Conservation (phyloP, 208 protist genomes). For the Crithidia bombi region DNA sequence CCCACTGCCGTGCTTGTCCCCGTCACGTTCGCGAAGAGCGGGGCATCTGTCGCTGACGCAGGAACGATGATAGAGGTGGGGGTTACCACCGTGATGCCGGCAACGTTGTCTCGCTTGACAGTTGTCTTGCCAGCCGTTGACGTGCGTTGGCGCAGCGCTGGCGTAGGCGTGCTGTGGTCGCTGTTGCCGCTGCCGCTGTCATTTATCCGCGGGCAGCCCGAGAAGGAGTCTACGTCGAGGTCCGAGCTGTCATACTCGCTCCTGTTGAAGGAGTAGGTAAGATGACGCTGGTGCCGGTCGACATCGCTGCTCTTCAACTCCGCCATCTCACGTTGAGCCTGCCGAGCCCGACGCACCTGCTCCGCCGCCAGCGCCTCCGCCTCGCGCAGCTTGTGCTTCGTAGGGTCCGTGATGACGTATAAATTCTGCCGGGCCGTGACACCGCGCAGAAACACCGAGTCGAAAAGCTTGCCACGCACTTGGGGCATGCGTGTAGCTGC, state of each 20-base stretch:
- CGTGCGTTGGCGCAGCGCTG: not conserved
- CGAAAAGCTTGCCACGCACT: constrained; percentile 26
- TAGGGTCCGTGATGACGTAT: constrained; percentile 42
- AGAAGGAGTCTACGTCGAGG: constrained; percentile 7
- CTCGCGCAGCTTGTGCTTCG: constrained; percentile 39
- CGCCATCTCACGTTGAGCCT: constrained; percentile 20
- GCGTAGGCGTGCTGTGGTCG: constrained; percentile 5
- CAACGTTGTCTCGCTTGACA: not conserved
- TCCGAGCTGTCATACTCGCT: constrained; percentile 20
- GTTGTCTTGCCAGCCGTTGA: not conserved
- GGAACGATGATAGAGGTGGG: constrained; percentile 8
- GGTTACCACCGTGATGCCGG: not conserved
- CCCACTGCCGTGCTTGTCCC: not conserved
- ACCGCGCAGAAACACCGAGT: constrained; percentile 66
- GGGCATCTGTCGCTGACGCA: not conserved
- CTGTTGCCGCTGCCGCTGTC: constrained; percentile 12
- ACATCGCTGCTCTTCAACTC: constrained; percentile 19
- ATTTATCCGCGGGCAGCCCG: not conserved
- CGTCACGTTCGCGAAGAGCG: not conserved
- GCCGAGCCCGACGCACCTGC: constrained; percentile 32
- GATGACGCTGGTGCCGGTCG: not conserved
- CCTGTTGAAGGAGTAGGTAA: constrained; percentile 11
- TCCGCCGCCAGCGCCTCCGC: constrained; percentile 38
- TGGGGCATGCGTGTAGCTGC: constrained; percentile 19
- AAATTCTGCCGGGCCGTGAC: constrained; percentile 59